phyloP scores from a whole-genome alignment of 805 yeast genomes.

The Diddensiella santjacobensis region DNA sequence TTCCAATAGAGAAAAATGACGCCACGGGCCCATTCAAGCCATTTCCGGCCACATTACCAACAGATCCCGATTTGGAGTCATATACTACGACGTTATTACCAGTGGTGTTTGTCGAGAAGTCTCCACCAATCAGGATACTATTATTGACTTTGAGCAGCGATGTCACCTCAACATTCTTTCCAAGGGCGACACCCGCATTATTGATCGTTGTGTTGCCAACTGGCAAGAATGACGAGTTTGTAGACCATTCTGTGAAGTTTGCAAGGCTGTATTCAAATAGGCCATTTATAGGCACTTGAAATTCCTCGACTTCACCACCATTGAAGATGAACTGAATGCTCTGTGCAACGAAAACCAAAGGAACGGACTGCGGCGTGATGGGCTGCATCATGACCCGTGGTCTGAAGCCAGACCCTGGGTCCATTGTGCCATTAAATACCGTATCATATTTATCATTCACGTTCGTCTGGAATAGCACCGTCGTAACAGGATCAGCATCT shows the following conservation, averaged over 20 bases:
- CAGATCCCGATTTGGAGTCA: slow-evolving; percentile 5
- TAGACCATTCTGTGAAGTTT: slow-evolving; percentile 50
- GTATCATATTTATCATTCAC: slow-evolving; percentile 74
- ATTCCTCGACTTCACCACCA: slow-evolving; percentile 11
- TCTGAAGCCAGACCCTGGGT: slow-evolving; percentile 37
- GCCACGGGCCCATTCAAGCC: slow-evolving; percentile 42
- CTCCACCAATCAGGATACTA: slow-evolving; percentile 48
- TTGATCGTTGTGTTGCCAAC: slow-evolving; percentile 50
- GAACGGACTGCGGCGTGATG: slow-evolving; percentile 25
- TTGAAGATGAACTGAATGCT: slow-evolving; percentile 44
- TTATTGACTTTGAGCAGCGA: slow-evolving; percentile 33
- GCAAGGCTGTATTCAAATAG: slow-evolving; percentile 74
- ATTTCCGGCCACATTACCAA: slow-evolving; percentile 30
- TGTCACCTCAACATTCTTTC: slow-evolving; percentile 40
- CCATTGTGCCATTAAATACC: slow-evolving; percentile 65
- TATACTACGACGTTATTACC: slow-evolving; percentile 12
- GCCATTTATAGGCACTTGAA: slow-evolving; percentile 51
- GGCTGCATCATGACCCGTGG: slow-evolving; percentile 46
- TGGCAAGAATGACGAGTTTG: slow-evolving; percentile 29
- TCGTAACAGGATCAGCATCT: slow-evolving; percentile 36
- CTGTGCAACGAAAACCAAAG: slow-evolving; percentile 66
- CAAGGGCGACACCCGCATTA: slow-evolving; percentile 35
- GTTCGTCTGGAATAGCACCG: slow-evolving; percentile 76
- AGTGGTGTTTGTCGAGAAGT: slow-evolving; percentile 31
- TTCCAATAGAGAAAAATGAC: slow-evolving; percentile 28